Evolutionary conservation across 805 yeast genomes (phyloP).

Genomic region (Hermanozyma aechmeae): DNA sequence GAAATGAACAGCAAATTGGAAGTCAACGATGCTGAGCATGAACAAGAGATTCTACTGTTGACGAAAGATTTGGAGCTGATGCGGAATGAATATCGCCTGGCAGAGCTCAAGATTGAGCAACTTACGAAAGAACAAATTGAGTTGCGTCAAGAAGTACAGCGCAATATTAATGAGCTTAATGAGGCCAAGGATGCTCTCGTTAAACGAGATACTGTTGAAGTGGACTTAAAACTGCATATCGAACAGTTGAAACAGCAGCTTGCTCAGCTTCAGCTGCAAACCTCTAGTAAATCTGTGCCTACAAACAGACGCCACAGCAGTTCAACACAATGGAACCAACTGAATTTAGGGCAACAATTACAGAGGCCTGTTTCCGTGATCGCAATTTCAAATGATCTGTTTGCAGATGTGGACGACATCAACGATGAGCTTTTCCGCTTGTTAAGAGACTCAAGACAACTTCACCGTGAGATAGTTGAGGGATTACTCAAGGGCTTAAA

Average conservation of each 20-base stretch:
- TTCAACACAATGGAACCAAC: slow-evolving; percentile 25
- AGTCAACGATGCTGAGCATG: slow-evolving; percentile 38
- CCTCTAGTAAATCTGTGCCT: slow-evolving; percentile 22
- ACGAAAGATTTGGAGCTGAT: slow-evolving; percentile 48
- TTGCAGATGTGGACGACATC: slow-evolving; percentile 53
- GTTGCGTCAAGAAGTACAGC: slow-evolving; percentile 54
- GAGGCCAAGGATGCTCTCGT: slow-evolving; percentile 49
- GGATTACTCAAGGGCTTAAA: slow-evolving; percentile 78
- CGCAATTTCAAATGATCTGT: slow-evolving; percentile 46
- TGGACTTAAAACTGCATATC: slow-evolving; percentile 55
- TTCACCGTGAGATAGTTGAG: slow-evolving; percentile 78
- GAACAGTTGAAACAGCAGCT: slow-evolving; percentile 45
- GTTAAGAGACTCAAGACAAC: slow-evolving; percentile 58
- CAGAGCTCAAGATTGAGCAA: slow-evolving; percentile 50
- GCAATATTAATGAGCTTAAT: slow-evolving; percentile 52
- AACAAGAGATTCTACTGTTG: slow-evolving; percentile 36
- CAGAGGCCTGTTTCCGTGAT: slow-evolving; percentile 55
- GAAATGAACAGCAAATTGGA: slow-evolving; percentile 41
- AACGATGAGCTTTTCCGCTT: slow-evolving; percentile 67
- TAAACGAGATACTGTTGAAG: slow-evolving; percentile 55
- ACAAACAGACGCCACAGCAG: slow-evolving; percentile 33
- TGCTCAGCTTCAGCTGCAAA: slow-evolving; percentile 31
- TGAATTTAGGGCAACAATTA: slow-evolving; percentile 27
- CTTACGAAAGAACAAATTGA: slow-evolving; percentile 52
- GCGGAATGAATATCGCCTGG: slow-evolving; percentile 46